phyloP scores from a whole-genome alignment of 768 basidiomycete species.

The Steccherinum ochraceum region DNA sequence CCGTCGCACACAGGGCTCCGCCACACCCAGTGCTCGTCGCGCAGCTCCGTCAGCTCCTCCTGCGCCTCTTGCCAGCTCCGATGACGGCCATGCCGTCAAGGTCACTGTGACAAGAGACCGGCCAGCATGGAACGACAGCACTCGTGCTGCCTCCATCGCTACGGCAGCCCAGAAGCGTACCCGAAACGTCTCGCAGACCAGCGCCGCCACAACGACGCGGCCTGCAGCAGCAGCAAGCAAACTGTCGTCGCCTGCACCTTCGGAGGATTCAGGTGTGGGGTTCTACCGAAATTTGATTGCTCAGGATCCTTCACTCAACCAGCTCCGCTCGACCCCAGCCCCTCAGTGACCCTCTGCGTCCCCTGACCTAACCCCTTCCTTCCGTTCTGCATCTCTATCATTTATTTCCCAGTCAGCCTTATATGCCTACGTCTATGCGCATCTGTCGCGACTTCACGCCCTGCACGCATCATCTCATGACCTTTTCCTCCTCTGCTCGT shows the following conservation, averaged over 20 bases:
- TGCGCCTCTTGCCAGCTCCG: too few relatives aligned
- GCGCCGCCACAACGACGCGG: slow-evolving; percentile 40
- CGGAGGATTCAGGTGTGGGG: slow-evolving; percentile 80
- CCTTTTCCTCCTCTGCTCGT: slow-evolving; percentile 13
- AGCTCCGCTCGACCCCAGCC: slow-evolving; percentile 6
- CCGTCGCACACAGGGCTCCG: slow-evolving; percentile 45
- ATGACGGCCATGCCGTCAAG: slow-evolving; percentile 52
- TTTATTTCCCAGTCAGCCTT: slow-evolving; percentile 14
- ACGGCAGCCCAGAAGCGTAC: slow-evolving; percentile 45
- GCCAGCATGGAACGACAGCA: slow-evolving; percentile 66
- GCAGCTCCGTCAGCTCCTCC: too few relatives aligned
- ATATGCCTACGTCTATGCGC: background rate
- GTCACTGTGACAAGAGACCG: slow-evolving; percentile 61
- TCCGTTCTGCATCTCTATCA: slow-evolving; percentile 15
- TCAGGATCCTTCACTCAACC: slow-evolving; percentile 62
- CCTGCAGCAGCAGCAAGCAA: slow-evolving; percentile 17
- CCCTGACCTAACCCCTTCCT: slow-evolving; percentile 6
- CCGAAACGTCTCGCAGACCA: slow-evolving; percentile 70
- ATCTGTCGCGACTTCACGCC: background rate
- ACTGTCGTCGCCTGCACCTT: slow-evolving; percentile 66
- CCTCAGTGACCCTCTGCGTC: slow-evolving; percentile 18
- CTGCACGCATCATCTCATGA: slow-evolving; percentile 19
- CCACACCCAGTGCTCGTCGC: slow-evolving; percentile 32
- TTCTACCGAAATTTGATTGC: slow-evolving; percentile 78
- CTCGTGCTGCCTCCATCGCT: slow-evolving; percentile 31